These are phyloP conservation scores for Sonneratia caseolaris DNA, from an alignment of 345 rosid species.

Conservation along the genomic window DNA sequence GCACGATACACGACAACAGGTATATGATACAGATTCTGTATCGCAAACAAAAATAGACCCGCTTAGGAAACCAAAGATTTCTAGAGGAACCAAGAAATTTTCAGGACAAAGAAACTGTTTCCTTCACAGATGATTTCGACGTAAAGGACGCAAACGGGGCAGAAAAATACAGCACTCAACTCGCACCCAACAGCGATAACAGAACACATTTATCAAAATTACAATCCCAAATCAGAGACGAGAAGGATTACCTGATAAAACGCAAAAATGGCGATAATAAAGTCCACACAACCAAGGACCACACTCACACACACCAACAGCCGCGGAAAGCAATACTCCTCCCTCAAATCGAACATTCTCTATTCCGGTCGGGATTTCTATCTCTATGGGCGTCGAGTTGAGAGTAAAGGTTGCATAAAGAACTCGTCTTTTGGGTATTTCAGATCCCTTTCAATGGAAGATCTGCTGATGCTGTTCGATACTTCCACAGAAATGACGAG, in stretches of 20 bases:
- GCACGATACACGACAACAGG: neutral
- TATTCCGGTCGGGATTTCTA: neutral
- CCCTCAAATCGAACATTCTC: slow-evolving; percentile 8
- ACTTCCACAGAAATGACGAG: slow-evolving; percentile 4
- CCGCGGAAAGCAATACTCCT: slow-evolving; percentile 11
- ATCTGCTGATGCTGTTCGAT: slow-evolving; percentile 4
- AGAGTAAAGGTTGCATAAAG: neutral
- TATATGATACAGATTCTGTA: neutral
- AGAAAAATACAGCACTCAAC: neutral
- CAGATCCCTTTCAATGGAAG: slow-evolving; percentile 7
- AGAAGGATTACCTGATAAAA: slow-evolving; percentile 11
- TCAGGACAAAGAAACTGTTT: neutral
- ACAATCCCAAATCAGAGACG: neutral
- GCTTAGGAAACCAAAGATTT: neutral
- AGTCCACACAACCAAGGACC: slow-evolving; percentile 13
- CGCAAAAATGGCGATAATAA: slow-evolving; percentile 10
- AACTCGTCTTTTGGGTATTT: slow-evolving; percentile 5
- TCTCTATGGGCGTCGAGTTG: neutral
- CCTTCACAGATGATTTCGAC: neutral
- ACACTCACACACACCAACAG: slow-evolving; percentile 9
- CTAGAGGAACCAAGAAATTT: neutral
- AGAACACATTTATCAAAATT: neutral
- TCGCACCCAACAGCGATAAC: neutral
- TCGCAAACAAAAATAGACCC: neutral
- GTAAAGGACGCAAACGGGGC: neutral